A percentile compares a stretch with the other conserved stretches of the same genome.
phyloP scores from a whole-genome alignment of 768 basidiomycete genomes.

The Rhizopogon roseolus region DNA sequence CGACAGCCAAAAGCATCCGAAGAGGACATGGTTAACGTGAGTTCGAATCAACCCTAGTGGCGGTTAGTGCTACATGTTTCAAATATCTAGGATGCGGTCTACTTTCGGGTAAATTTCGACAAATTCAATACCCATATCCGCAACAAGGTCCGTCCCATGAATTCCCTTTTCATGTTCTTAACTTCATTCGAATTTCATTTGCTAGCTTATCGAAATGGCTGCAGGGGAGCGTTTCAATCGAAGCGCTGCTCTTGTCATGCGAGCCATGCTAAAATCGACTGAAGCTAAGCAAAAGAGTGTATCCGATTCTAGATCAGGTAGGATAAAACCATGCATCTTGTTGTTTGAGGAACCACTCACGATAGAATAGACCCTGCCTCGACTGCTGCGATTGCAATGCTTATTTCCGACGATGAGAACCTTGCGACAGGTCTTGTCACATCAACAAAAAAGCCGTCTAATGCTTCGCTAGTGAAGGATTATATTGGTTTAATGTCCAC shows the following conservation, averaged over 20 bases:
- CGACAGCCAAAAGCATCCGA: slow-evolving; percentile 45
- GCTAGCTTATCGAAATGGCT: slow-evolving; percentile 72
- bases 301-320: slow-evolving; percentile 63
- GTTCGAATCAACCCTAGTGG: slow-evolving; percentile 16
- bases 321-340: slow-evolving; percentile 3
- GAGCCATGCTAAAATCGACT: slow-evolving; percentile 65
- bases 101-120: slow-evolving; percentile 86
- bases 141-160: slow-evolving; percentile 58
- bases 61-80: background rate
- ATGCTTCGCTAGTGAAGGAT: slow-evolving; percentile 62
- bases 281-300: slow-evolving; percentile 58
- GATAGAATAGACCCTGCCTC: slow-evolving; percentile 55
- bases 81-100: slow-evolving; percentile 52
- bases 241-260: slow-evolving; percentile 65
- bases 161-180: background rate
- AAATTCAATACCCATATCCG: slow-evolving; percentile 84
- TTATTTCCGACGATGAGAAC: slow-evolving; percentile 57
- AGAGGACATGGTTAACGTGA: slow-evolving; percentile 65
- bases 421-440: slow-evolving; percentile 62
- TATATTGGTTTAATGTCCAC: slow-evolving; percentile 77
- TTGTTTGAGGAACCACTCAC: background rate
- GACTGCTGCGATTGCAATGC: slow-evolving; percentile 55
- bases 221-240: slow-evolving; percentile 78
- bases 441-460: slow-evolving; percentile 47
- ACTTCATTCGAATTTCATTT: slow-evolving; percentile 9